Percentiles rank a stretch among this genome's conserved stretches.
These are phyloP conservation scores for Boletus huronensis DNA, from an alignment of 768 basidiomycete genomes.

Conservation along the genomic window DNA sequence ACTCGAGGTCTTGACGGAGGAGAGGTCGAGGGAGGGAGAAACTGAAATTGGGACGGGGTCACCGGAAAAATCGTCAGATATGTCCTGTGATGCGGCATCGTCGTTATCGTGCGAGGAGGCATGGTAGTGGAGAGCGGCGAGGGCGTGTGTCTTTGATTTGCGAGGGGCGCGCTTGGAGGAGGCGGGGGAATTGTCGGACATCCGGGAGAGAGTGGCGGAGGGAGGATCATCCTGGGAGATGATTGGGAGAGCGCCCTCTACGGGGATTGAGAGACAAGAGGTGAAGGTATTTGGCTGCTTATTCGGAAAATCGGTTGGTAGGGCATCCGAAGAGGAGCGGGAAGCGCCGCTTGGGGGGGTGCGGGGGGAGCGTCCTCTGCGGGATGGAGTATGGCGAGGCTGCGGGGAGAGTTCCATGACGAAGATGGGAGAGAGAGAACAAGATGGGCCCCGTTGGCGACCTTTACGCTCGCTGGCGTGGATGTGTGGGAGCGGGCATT, in stretches of 20 bases:
- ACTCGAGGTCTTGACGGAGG: constrained; percentile 64
- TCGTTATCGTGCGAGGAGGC: constrained; percentile 53
- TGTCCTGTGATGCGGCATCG: constrained; percentile 40
- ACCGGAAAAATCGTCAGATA: constrained; percentile 44
- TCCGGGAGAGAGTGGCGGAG: constrained; percentile 32
- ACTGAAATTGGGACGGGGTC: constrained; percentile 59
- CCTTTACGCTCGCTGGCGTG: constrained; percentile 23
- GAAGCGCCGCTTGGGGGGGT: constrained; percentile 44
- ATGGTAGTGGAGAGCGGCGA: constrained; percentile 72
- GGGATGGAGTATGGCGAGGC: constrained; percentile 57
- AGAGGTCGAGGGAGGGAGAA: constrained; percentile 60
- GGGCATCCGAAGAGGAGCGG: constrained; percentile 40
- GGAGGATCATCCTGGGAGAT: constrained; percentile 43
- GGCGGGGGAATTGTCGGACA: constrained; percentile 36
- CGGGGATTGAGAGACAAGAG: constrained; percentile 71
- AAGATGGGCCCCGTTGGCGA: constrained; percentile 9
- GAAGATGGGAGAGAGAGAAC: constrained; percentile 38
- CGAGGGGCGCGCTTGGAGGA: constrained; percentile 72
- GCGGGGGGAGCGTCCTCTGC: constrained; percentile 61
- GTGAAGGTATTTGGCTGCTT: constrained; percentile 47
- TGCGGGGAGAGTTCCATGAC: constrained; percentile 39
- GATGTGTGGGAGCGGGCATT: constrained; percentile 41
- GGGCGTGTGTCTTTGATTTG: constrained; percentile 87
- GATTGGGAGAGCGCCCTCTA: constrained; percentile 70
- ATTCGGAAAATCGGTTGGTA: constrained; percentile 51